Evolutionary conservation across 805 yeast species (phyloP).

Genomic region (Phaffomyces antillensis): DNA sequence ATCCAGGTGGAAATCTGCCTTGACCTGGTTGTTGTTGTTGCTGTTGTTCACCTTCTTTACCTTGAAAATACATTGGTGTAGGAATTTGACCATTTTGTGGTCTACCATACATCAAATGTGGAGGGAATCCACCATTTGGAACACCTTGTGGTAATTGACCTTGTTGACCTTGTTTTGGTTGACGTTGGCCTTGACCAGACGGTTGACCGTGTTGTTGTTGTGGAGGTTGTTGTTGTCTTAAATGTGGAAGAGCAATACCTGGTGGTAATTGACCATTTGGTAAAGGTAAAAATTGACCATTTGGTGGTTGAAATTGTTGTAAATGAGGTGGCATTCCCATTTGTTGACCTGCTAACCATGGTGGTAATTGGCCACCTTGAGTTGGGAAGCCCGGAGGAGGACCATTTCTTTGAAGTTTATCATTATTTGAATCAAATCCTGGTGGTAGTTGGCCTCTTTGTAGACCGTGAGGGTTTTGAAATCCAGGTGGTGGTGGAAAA

Average conservation of each 20-base stretch:
- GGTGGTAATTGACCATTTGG: conserved; percentile 10
- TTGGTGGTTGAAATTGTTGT: conserved; percentile 5
- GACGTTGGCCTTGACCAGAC: not conserved
- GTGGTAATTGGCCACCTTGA: conserved; percentile 11
- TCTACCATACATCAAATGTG: conserved; percentile 4
- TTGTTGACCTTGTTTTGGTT: conserved; percentile 5
- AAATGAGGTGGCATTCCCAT: conserved; percentile 7
- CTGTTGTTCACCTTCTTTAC: conserved; percentile 8
- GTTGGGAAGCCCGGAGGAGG: conserved; percentile 15
- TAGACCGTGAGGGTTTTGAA: conserved; percentile 4
- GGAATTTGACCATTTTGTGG: conserved; percentile 8
- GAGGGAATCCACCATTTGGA: conserved; percentile 9
- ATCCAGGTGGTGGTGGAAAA: conserved; percentile 8
- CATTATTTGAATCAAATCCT: conserved; percentile 7
- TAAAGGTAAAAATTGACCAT: conserved; percentile 17
- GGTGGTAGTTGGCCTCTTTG: conserved; percentile 15
- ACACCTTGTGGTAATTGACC: conserved; percentile 7
- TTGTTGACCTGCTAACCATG: conserved; percentile 10
- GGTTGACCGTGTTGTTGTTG: conserved; percentile 1
- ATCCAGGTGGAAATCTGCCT: conserved; percentile 19
- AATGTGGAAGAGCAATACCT: conserved; percentile 13
- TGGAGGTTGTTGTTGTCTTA: conserved; percentile 10
- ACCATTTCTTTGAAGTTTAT: conserved; percentile 8
- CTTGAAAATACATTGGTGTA: conserved; percentile 7
- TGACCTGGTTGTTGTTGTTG: conserved; percentile 7